Evolutionary conservation across 2,329 filamentous ascomycete genomes (phyloP).

Genomic region (Ophiobolus disseminans): DNA sequence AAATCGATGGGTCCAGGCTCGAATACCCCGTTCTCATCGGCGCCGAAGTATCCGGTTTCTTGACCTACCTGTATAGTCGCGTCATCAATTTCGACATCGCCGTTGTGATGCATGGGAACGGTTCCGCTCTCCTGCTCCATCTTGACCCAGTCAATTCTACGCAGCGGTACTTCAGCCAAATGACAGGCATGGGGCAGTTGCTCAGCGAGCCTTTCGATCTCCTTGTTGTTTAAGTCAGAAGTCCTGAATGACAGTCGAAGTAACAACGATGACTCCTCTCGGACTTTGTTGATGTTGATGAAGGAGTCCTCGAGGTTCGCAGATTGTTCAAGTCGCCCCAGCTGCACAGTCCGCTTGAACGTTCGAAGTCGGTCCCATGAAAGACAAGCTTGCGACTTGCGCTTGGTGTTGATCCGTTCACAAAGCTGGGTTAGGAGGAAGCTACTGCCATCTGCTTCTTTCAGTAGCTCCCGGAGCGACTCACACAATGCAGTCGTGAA

Average conservation of each 20-base stretch:
- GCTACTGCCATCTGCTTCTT: not conserved
- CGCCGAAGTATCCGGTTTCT: too few relatives aligned
- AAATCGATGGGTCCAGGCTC: too few relatives aligned
- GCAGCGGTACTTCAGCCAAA: slow-evolving; percentile 13
- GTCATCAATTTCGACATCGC: too few relatives aligned
- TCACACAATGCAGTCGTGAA: not conserved
- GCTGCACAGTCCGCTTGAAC: slow-evolving; percentile 1
- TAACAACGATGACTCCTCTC: slow-evolving; percentile 3
- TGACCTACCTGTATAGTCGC: too few relatives aligned
- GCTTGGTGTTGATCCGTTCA: slow-evolving; percentile 2
- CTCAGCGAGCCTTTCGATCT: slow-evolving; percentile 22
- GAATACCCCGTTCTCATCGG: too few relatives aligned
- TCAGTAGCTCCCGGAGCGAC: not conserved
- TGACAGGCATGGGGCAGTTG: slow-evolving; percentile 13
- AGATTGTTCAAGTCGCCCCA: not conserved
- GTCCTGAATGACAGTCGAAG: slow-evolving; percentile 12
- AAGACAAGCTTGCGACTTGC: slow-evolving; percentile 1
- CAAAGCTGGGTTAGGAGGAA: not conserved
- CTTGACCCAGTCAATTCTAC: slow-evolving; percentile 29
- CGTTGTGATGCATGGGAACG: not conserved
- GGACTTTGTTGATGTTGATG: not conserved
- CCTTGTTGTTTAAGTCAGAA: not conserved
- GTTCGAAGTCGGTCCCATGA: slow-evolving; percentile 2
- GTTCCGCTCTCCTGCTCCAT: not conserved
- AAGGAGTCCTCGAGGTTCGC: not conserved